Evolutionary conservation across 371 early-diverging fungal species (phyloP), one percentile per base, ranked within the genome.

Genomic region (Syncephalis fuscata): DNA sequence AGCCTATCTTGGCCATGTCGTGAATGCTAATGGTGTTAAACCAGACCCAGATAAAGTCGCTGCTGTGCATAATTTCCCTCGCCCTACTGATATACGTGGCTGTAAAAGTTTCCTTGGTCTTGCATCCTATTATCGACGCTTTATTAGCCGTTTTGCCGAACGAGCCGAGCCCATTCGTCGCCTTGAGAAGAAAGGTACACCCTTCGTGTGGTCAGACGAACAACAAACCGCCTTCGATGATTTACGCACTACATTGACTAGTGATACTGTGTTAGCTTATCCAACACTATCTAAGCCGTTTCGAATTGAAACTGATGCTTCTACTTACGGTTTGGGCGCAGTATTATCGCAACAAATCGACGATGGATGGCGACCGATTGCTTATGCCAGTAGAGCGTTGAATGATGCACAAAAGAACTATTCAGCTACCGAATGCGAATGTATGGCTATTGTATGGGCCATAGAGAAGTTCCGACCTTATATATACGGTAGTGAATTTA

Each of bases 301-400:
- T 43, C 54, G 59, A 1, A 15, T 71, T 9, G 46, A 61, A 5
- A 55, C 51, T 1, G 67, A 70, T 46, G 70, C 68, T 0, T 59
- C 57, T 0, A 20, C 23, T 7, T 9, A 24, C 3, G 74, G 64
- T 0, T 5, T 68, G 14, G 64, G 57, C 0, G 63, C 56, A 0
- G 56, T 68, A 0, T 40, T 74, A 0, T 51, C 50, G 5, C 70
- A 70, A 50, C 49, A 53, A 0, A 51, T 61, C 22, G 56, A 58
- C 24, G 0, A 48, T 2, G 17, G 23, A 2, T 24, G 48, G 25
- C 48, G 57, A 32, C 61, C 56, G 39, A 42, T 54, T 1, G 59
- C 59, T 2, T 59, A 45, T 51, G 39, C 48, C 2, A 52, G 43
- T 23, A 22, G 50, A 32, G 38, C 19, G 2, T 16, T 50, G 8